phyloP scores from a whole-genome alignment of 805 yeast genomes.

The Candida stauntonica region DNA sequence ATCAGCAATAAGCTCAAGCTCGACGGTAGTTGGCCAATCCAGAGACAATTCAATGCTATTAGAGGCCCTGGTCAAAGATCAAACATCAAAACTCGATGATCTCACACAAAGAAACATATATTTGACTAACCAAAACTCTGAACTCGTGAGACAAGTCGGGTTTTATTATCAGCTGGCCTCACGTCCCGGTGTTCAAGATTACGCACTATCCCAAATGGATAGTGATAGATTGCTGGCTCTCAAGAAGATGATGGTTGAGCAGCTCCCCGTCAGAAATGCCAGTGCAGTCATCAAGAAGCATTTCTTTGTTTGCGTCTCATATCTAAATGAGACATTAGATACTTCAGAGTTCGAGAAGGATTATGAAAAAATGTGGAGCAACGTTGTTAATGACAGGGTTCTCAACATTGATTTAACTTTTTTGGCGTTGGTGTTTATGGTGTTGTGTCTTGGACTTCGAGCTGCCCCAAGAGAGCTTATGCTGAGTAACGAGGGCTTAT shows the following conservation, averaged over 20 bases:
- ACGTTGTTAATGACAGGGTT: constrained; percentile 6
- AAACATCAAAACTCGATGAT: constrained; percentile 5
- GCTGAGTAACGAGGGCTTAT: constrained; percentile 6
- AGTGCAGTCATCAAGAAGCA: constrained; percentile 13
- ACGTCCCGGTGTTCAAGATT: constrained; percentile 5
- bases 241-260: constrained; percentile 9
- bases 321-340: constrained; percentile 7
- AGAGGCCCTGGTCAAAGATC: constrained; percentile 5
- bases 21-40: no score
- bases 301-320: constrained; percentile 13
- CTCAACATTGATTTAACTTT: constrained; percentile 13
- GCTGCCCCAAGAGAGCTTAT: constrained; percentile 11
- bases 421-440: constrained; percentile 11
- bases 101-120: constrained; percentile 2
- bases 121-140: constrained; percentile 10
- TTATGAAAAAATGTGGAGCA: constrained; percentile 15
- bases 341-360: constrained; percentile 10
- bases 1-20: no score
- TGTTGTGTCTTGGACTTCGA: constrained; percentile 10
- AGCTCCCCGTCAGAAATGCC: constrained; percentile 13
- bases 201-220: constrained; percentile 2
- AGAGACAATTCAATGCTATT: constrained; percentile 1
- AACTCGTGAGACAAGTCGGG: constrained; percentile 9
- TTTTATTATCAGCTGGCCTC: constrained; percentile 5
- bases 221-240: constrained; percentile 4